A percentile compares a stretch with the other conserved stretches of the same genome.
Evolutionary conservation across 75 land plant genomes (phyloP).

Genomic region (Pinus tabuliformis): DNA sequence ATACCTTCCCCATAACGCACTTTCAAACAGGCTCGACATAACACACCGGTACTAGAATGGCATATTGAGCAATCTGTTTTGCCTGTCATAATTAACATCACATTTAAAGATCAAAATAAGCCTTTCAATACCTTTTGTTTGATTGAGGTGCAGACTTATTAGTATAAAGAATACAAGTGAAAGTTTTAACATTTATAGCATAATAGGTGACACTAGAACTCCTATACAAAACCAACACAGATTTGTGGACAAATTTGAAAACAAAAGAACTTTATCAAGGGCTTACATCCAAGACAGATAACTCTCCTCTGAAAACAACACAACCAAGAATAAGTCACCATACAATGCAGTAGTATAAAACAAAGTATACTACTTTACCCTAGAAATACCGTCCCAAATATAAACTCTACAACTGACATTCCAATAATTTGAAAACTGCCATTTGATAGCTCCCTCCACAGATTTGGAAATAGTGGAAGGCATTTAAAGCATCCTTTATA

Average conservation of each 20-base stretch:
- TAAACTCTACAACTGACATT: too few species aligned
- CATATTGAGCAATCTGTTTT: constrained; percentile 60
- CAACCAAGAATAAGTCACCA: too few species aligned
- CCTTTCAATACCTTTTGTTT: not conserved
- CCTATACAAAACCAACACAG: not conserved
- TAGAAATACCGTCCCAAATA: too few species aligned
- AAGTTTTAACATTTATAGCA: not conserved
- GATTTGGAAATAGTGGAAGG: too few species aligned
- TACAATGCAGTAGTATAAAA: too few species aligned
- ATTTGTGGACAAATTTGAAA: not conserved
- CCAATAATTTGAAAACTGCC: too few species aligned
- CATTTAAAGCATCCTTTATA: too few species aligned
- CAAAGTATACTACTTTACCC: too few species aligned
- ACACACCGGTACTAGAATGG: constrained; percentile 51
- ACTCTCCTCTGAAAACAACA: too few species aligned
- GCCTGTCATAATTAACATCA: constrained; percentile 20
- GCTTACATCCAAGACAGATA: too few species aligned
- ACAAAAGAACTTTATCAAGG: not conserved
- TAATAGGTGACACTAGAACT: not conserved
- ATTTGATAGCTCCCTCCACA: too few species aligned
- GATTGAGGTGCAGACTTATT: not conserved
- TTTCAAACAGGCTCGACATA: constrained; percentile 62
- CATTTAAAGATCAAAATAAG: not conserved
- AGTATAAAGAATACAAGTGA: not conserved
- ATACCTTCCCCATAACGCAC: constrained; percentile 67